Percentiles rank a stretch among this genome's conserved stretches.
Evolutionary conservation across 1,284 basidiomycete species (phyloP).

Genomic region (Ganoderma resinaceum): DNA sequence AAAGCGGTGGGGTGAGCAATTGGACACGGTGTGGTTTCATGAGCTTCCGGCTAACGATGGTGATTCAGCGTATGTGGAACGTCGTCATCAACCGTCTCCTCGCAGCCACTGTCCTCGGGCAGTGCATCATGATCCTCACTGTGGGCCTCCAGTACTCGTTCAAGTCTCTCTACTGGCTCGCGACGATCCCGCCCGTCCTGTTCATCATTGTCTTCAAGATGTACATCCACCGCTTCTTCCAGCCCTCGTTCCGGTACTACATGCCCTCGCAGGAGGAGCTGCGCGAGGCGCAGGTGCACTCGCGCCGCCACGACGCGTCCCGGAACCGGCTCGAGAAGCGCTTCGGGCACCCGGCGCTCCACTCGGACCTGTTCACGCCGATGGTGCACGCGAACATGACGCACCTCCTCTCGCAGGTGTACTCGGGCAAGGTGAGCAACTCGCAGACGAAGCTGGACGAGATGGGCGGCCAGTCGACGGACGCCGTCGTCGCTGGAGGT

Average conservation of each 20-base stretch:
- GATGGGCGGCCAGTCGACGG: slow-evolving; percentile 77
- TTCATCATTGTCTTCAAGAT: slow-evolving; percentile 84
- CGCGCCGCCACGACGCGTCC: slow-evolving; percentile 70
- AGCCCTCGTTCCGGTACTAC: slow-evolving; percentile 81
- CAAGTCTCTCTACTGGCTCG: slow-evolving; percentile 74
- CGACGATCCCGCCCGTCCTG: slow-evolving; percentile 79
- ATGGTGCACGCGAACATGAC: slow-evolving; percentile 90
- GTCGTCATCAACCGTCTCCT: slow-evolving; percentile 88
- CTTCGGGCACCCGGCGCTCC: slow-evolving; percentile 87
- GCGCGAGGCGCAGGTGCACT: slow-evolving; percentile 72
- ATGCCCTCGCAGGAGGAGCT: slow-evolving; percentile 77
- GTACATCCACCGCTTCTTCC: slow-evolving; percentile 75
- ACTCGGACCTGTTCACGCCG: slow-evolving; percentile 83
- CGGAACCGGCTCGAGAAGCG: slow-evolving; percentile 80
- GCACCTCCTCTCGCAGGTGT: slow-evolving; percentile 76
- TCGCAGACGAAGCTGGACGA: slow-evolving; percentile 72
- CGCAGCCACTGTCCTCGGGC: slow-evolving; percentile 80
- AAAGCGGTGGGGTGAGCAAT: slow-evolving; percentile 84
- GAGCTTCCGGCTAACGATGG: slow-evolving; percentile 7
- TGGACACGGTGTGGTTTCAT: not conserved
- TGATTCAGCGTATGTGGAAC: slow-evolving; percentile 86
- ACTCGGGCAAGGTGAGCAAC: slow-evolving; percentile 71
- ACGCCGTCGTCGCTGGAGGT: slow-evolving; percentile 74
- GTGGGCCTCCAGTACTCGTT: slow-evolving; percentile 86
- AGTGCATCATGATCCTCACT: slow-evolving; percentile 85